phyloP scores from a whole-genome alignment of 208 protist genomes.

The Kentomonas sorsogonicus region DNA sequence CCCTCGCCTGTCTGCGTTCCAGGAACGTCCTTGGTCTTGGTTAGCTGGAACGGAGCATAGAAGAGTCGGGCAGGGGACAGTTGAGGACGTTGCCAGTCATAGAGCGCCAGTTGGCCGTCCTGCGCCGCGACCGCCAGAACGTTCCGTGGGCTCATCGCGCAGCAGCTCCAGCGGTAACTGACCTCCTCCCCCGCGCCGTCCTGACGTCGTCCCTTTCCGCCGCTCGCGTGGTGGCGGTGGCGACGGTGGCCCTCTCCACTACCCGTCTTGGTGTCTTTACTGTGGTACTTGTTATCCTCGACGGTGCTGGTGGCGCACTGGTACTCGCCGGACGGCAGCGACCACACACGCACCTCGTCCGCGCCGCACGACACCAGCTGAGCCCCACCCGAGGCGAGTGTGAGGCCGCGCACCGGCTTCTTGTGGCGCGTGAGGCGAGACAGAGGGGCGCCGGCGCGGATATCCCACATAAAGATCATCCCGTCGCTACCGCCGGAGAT shows the following conservation, averaged over 20 bases:
- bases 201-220: not conserved
- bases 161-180: slow-evolving; percentile 82
- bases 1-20: slow-evolving; percentile 82
- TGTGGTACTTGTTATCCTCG: slow-evolving; percentile 5
- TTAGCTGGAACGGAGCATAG: slow-evolving; percentile 77
- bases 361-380: slow-evolving; percentile 92
- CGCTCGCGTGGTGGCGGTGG: slow-evolving; percentile 15
- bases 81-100: slow-evolving; percentile 96
- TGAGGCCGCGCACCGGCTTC: slow-evolving; percentile 94
- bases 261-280: slow-evolving; percentile 51
- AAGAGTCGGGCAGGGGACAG: slow-evolving; percentile 11
- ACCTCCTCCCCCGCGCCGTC: slow-evolving; percentile 22
- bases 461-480: slow-evolving; percentile 93
- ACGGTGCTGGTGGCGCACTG: slow-evolving; percentile 91
- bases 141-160: slow-evolving; percentile 79
- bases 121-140: slow-evolving; percentile 94
- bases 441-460: slow-evolving; percentile 59
- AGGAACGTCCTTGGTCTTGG: slow-evolving; percentile 72
- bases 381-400: slow-evolving; percentile 84
- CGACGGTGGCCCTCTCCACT: slow-evolving; percentile 66
- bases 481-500: slow-evolving; percentile 92
- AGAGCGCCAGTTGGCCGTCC: slow-evolving; percentile 91
- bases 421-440: slow-evolving; percentile 97
- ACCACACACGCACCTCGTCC: slow-evolving; percentile 98
- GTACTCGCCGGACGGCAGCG: slow-evolving; percentile 92